These are phyloP conservation scores for Triticum turgidum DNA, from an alignment of 176 grass and related monocot genomes.

Conservation along the genomic window DNA sequence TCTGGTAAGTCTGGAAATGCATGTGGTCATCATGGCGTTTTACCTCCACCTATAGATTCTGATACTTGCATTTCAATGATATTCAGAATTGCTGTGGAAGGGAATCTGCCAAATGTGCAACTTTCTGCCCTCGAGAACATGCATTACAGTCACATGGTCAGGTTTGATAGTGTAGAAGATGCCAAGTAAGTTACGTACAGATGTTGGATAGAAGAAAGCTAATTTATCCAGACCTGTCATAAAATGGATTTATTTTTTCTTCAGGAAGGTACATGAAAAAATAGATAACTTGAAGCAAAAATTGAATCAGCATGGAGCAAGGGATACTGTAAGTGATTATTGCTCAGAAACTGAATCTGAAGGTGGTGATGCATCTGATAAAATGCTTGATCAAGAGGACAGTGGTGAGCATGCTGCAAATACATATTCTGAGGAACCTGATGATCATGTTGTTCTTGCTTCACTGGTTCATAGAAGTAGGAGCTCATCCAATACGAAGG, in stretches of 20 bases:
- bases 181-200: slow-evolving; percentile 56
- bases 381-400: slow-evolving; percentile 34
- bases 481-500: slow-evolving; percentile 47
- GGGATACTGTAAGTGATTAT: slow-evolving; percentile 47
- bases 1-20: background rate
- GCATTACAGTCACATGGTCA: slow-evolving; percentile 89
- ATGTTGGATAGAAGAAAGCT: background rate
- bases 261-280: slow-evolving; percentile 64
- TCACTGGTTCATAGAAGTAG: slow-evolving; percentile 58
- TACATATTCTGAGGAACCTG: slow-evolving; percentile 43
- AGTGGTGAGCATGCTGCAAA: slow-evolving; percentile 30
- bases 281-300: slow-evolving; percentile 65
- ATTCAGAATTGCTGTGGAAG: slow-evolving; percentile 85
- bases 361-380: slow-evolving; percentile 47
- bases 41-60: slow-evolving; percentile 28
- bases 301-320: slow-evolving; percentile 55
- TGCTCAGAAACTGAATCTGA: slow-evolving; percentile 90
- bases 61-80: slow-evolving; percentile 33
- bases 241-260: slow-evolving; percentile 18
- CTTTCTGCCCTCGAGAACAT: slow-evolving; percentile 90
- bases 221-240: slow-evolving; percentile 5
- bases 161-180: slow-evolving; percentile 81
- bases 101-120: slow-evolving; percentile 50
- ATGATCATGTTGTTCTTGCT: slow-evolving; percentile 56
- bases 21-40: background rate